A percentile compares a stretch with the other conserved stretches of the same genome.
Evolutionary conservation across 371 early-diverging fungal species (phyloP).

Genomic region (Mortierella sp.): DNA sequence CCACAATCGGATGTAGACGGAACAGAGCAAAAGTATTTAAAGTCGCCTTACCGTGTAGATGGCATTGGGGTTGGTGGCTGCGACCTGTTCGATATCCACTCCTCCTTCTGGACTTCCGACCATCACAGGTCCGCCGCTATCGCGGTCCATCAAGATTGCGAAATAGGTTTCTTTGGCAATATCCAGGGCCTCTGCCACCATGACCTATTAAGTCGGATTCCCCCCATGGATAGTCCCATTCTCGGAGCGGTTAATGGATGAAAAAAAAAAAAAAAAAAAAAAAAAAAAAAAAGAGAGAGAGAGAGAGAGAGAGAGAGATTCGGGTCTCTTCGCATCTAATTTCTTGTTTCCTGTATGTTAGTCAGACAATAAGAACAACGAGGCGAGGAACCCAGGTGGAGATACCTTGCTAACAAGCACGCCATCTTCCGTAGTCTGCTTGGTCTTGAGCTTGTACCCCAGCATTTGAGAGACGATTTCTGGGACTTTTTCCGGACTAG

Average conservation of each 20-base stretch:
- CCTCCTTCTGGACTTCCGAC: constrained; percentile 75
- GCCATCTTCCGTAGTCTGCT: constrained; percentile 74
- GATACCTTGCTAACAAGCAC: constrained; percentile 50
- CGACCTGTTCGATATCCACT: constrained; percentile 76
- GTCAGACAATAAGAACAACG: not conserved
- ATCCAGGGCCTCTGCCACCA: constrained; percentile 69
- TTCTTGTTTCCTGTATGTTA: too few species aligned
- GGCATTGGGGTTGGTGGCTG: constrained; percentile 65
- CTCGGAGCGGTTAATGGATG: too few species aligned
- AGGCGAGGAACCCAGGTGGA: not conserved
- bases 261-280: too few species aligned
- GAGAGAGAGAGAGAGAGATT: too few species aligned
- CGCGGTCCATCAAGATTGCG: constrained; percentile 74
- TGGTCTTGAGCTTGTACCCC: constrained; percentile 74
- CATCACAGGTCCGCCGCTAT: constrained; percentile 70
- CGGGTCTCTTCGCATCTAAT: too few species aligned
- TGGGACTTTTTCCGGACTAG: constrained; percentile 56
- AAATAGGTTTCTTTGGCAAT: constrained; percentile 75
- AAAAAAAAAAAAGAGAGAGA: too few species aligned
- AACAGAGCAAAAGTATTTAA: not conserved
- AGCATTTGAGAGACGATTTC: constrained; percentile 72
- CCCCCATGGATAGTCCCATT: too few species aligned
- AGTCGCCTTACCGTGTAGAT: constrained; percentile 60
- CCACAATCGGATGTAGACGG: too few species aligned
- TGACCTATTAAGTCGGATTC: constrained; percentile 48